phyloP scores from a whole-genome alignment of 345 rosid genomes.

The Psidium guajava region DNA sequence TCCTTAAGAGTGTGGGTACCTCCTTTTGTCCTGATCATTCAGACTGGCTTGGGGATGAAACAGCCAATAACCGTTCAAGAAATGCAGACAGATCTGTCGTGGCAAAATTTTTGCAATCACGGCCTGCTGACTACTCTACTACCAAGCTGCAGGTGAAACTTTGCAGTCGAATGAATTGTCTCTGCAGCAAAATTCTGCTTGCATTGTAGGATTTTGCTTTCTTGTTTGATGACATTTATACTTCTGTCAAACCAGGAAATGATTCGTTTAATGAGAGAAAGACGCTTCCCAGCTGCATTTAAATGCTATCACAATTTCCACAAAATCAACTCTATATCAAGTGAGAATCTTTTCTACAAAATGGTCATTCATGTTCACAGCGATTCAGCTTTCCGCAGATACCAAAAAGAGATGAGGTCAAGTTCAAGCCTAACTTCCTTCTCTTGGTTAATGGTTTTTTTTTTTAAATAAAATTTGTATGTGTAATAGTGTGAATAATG shows the following conservation, averaged over 20 bases:
- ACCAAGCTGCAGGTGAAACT: constrained; percentile 68
- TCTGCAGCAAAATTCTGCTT: not conserved
- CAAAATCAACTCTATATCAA: constrained; percentile 42
- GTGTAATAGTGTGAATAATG: constrained; percentile 6
- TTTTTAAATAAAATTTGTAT: not conserved
- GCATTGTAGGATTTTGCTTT: not conserved
- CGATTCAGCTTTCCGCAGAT: constrained; percentile 79
- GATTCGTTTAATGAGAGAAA: constrained; percentile 76
- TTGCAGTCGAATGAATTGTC: not conserved
- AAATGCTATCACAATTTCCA: constrained; percentile 89
- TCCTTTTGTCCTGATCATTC: constrained; percentile 61
- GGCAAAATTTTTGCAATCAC: constrained; percentile 74
- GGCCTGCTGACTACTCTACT: constrained; percentile 73
- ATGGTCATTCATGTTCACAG: constrained; percentile 88
- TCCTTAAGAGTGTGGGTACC: constrained; percentile 61
- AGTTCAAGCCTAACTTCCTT: constrained; percentile 1
- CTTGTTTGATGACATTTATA: not conserved
- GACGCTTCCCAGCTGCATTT: constrained; percentile 69
- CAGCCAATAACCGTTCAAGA: constrained; percentile 41
- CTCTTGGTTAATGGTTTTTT: not conserved
- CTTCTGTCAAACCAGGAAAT: constrained; percentile 48
- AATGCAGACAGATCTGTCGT: constrained; percentile 76
- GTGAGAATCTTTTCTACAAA: constrained; percentile 69
- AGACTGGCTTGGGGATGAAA: constrained; percentile 74
- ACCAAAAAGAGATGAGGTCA: constrained; percentile 95